Base-by-base conservation (phyloP, 202 grass and related monocot genomes). In the Setaria viridis region DNA sequence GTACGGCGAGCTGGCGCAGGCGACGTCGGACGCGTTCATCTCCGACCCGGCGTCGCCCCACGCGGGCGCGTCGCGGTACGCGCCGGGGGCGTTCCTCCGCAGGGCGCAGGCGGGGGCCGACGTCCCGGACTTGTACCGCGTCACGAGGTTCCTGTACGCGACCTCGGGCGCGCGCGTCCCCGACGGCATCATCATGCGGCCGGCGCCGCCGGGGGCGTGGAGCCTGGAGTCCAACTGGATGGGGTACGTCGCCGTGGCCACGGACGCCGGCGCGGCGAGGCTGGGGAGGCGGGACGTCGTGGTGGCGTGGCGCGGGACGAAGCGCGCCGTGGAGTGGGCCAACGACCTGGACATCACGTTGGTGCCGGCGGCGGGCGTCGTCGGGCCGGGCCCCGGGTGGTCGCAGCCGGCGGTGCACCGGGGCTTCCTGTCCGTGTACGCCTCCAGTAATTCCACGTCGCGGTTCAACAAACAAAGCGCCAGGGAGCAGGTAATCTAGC, bases 231-330 rank as follows among this genome's bases (percentile, higher is more conserved):
- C 91, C 45, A 97, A 93, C 67, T 97, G 92, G 92, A 95, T 97
- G 72, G 95, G 95, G 15, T 97, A 89, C 81, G 85, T 97, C 2
- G 95, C 92, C 39, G 95, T 94, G 65, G 87, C 92, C 76, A 93
- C 88, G 17, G 95, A 97, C 54, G 76, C 41, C 37, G 79, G 56
- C 53, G 82, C 82, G 6, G 77, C 86, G 17, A 76, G 63, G 53
- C 75, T 90, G 17, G 90, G 93, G 68, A 89, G 96, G 54, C 87
- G 93, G 55, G 96, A 95, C 82, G 67, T 95, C 59, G 84, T 98
- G 25, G 87, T 98, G 56, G 90, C 90, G 17, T 95, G 96, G 96
- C 91, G 96, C 62, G 93, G 91, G 70, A 98, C 91, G 42, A 84
- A 89, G 81, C 81, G 92, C 29, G 20, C 56, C 67, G 83, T 84